Evolutionary conservation across 495 filamentous ascomycete genomes (phyloP).

Genomic region (Rhizodiscina lignyota): DNA sequence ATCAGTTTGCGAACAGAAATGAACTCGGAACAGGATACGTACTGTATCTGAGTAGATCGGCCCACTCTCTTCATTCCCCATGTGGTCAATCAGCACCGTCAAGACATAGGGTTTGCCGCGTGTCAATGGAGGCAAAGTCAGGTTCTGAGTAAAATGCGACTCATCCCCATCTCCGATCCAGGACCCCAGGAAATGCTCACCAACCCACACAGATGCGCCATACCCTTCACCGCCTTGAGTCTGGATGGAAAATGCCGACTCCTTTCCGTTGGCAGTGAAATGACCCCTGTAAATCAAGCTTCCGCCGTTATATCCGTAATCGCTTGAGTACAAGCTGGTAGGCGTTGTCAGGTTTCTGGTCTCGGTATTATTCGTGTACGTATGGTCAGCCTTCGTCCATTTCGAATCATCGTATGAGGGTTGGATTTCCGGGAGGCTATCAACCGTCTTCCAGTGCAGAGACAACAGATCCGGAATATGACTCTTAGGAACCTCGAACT

Average conservation of each 20-base stretch:
- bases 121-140: constrained; percentile 36
- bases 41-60: constrained; percentile 40
- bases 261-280: constrained; percentile 49
- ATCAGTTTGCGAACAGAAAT: too few relatives aligned
- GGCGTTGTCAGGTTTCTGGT: constrained; percentile 38
- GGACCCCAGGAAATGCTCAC: constrained; percentile 19
- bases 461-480: constrained; percentile 35
- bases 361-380: constrained; percentile 41
- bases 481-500: constrained; percentile 35
- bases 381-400: constrained; percentile 42
- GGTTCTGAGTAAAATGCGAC: constrained; percentile 32
- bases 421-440: constrained; percentile 54
- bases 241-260: constrained; percentile 34
- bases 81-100: constrained; percentile 58
- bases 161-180: constrained; percentile 29
- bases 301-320: constrained; percentile 63
- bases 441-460: constrained; percentile 51
- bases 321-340: constrained; percentile 45
- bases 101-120: constrained; percentile 39
- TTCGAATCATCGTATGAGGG: constrained; percentile 46
- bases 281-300: constrained; percentile 53
- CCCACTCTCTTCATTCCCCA: constrained; percentile 52
- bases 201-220: constrained; percentile 19
- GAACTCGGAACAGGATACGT: too few relatives aligned
- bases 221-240: constrained; percentile 43